Percentiles rank a stretch among this genome's conserved stretches.
Evolutionary conservation across 805 yeast genomes (phyloP).

Genomic region (Huiozyma sinensis): DNA sequence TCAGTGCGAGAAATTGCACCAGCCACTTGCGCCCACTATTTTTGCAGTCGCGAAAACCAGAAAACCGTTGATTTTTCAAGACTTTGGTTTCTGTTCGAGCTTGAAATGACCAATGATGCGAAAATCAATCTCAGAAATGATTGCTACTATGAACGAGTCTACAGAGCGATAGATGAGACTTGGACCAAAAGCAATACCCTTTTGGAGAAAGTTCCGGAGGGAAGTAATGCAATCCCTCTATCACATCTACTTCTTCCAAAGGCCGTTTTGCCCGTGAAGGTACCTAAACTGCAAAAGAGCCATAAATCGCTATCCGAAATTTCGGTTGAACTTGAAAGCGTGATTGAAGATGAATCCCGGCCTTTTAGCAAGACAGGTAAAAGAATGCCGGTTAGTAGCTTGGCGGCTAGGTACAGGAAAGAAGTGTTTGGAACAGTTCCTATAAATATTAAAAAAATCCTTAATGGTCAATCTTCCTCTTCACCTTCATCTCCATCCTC

Average conservation of each 20-base stretch:
- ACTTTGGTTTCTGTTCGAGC: slow-evolving; percentile 25
- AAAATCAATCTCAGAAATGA: slow-evolving; percentile 19
- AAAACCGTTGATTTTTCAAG: slow-evolving; percentile 7
- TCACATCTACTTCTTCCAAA: slow-evolving; percentile 9
- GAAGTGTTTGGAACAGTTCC: slow-evolving; percentile 13
- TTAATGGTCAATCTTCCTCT: slow-evolving; percentile 3
- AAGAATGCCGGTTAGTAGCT: slow-evolving; percentile 11
- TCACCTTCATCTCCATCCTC: background rate
- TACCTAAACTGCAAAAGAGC: background rate
- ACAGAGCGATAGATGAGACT: slow-evolving; percentile 10
- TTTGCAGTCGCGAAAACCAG: slow-evolving; percentile 12
- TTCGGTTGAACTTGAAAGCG: slow-evolving; percentile 7
- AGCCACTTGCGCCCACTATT: slow-evolving; percentile 11
- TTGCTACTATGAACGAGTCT: slow-evolving; percentile 20
- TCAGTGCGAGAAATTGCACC: slow-evolving; percentile 8
- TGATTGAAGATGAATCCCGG: slow-evolving; percentile 5
- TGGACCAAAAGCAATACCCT: slow-evolving; percentile 16
- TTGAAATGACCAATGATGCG: slow-evolving; percentile 21
- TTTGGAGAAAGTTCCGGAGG: slow-evolving; percentile 3
- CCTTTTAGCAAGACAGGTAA: background rate
- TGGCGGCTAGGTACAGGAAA: slow-evolving; percentile 11
- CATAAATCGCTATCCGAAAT: slow-evolving; percentile 4
- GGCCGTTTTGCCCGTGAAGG: background rate
- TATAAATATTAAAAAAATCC: slow-evolving; percentile 7
- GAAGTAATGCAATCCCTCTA: slow-evolving; percentile 7